Evolutionary conservation across 805 yeast species (phyloP).

Genomic region (Blastobotrys terrestris): DNA sequence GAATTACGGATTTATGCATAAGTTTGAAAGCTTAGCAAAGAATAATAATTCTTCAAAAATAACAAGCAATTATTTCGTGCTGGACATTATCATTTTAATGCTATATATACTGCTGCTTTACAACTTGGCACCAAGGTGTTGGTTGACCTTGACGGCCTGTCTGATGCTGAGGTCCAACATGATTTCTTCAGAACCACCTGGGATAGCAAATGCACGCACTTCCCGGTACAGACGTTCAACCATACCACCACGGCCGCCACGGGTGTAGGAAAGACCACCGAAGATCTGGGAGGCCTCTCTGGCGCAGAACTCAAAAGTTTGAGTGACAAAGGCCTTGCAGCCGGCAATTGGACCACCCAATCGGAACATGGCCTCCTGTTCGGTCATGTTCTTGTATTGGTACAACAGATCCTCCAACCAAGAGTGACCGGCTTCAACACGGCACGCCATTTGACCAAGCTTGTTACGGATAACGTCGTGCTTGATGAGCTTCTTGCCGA

Average conservation of each 20-base stretch:
- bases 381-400: constrained; percentile 30
- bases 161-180: constrained; percentile 38
- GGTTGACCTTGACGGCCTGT: constrained; percentile 36
- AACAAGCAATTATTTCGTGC: background rate
- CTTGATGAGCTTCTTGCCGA: constrained; percentile 35
- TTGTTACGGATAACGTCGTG: constrained; percentile 39
- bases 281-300: constrained; percentile 40
- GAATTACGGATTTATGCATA: too few species aligned
- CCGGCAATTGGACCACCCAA: constrained; percentile 41
- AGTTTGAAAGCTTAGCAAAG: too few species aligned
- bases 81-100: too few species aligned
- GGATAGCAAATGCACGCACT: constrained; percentile 40
- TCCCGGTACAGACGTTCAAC: constrained; percentile 40
- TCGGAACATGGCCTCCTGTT: constrained; percentile 31
- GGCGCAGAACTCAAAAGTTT: constrained; percentile 38
- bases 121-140: constrained; percentile 35
- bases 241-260: constrained; percentile 39
- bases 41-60: too few species aligned
- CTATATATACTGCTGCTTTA: constrained; percentile 16
- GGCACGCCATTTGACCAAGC: constrained; percentile 36
- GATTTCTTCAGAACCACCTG: constrained; percentile 41
- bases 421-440: constrained; percentile 36
- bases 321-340: constrained; percentile 36
- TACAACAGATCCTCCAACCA: constrained; percentile 34
- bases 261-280: constrained; percentile 38